These are phyloP conservation scores for Plectosphaerella plurivora DNA, from an alignment of 2,329 filamentous ascomycete genomes.

Conservation along the genomic window DNA sequence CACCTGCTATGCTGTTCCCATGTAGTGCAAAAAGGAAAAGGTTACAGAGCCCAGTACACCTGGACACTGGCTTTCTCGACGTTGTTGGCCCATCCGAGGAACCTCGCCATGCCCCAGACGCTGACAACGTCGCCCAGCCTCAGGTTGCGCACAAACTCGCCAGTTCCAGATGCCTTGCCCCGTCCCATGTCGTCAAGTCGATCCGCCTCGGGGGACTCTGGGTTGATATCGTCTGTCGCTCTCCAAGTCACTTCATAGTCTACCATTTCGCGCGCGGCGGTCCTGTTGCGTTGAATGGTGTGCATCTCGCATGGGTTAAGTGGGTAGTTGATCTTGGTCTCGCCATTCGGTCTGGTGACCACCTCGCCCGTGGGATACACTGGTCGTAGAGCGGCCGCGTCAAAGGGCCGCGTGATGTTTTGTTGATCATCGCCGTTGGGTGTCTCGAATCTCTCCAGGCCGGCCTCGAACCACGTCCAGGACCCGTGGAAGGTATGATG, in stretches of 20 bases:
- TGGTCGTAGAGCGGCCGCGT: constrained; percentile 30
- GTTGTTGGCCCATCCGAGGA: constrained; percentile 47
- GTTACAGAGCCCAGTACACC: constrained; percentile 51
- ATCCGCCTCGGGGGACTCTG: constrained; percentile 33
- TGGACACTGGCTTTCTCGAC: constrained; percentile 47
- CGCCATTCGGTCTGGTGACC: background rate
- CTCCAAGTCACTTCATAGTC: constrained; percentile 50
- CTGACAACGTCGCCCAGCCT: constrained; percentile 58
- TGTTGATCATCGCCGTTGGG: constrained; percentile 7
- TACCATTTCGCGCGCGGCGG: constrained; percentile 25
- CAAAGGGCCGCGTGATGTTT: constrained; percentile 11
- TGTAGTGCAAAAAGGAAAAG: background rate
- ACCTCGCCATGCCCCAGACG: constrained; percentile 57
- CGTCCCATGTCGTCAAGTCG: constrained; percentile 38
- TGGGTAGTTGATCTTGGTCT: constrained; percentile 29
- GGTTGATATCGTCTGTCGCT: constrained; percentile 41
- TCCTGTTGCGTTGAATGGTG: constrained; percentile 44
- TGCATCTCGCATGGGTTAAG: constrained; percentile 28
- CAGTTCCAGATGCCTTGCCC: constrained; percentile 45
- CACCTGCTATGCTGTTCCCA: no score
- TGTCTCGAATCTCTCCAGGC: constrained; percentile 50
- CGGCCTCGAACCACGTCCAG: constrained; percentile 61
- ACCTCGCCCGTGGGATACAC: constrained; percentile 24
- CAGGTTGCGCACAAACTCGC: constrained; percentile 51
- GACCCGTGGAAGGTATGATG: constrained; percentile 40